phyloP scores from a whole-genome alignment of 2,329 filamentous ascomycete species.

The Calonectria fujianensis region DNA sequence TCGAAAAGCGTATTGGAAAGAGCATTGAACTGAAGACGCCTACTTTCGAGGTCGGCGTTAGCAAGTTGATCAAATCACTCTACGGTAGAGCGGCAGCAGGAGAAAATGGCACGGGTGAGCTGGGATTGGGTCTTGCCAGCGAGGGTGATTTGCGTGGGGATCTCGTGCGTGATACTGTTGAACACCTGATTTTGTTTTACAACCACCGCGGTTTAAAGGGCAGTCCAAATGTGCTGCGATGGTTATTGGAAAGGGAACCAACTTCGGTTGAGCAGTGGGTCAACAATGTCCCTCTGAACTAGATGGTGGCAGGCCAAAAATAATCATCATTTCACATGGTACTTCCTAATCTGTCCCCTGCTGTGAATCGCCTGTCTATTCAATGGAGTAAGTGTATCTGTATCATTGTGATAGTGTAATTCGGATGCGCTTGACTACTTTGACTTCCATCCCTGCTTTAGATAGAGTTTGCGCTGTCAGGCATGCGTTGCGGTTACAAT shows the following conservation, averaged over 20 bases:
- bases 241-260: not conserved
- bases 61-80: not conserved
- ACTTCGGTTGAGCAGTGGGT: constrained; percentile 1
- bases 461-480: too few species aligned
- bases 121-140: not conserved
- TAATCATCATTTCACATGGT: too few species aligned
- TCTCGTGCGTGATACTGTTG: not conserved
- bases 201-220: not conserved
- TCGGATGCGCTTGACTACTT: too few species aligned
- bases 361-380: too few species aligned
- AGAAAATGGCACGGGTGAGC: not conserved
- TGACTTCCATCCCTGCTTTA: too few species aligned
- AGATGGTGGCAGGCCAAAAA: not conserved
- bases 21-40: not conserved
- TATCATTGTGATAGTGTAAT: too few species aligned
- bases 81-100: not conserved
- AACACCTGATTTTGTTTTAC: not conserved
- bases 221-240: not conserved
- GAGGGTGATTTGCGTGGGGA: not conserved
- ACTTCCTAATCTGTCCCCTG: too few species aligned
- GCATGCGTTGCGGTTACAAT: too few species aligned
- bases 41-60: not conserved
- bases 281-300: not conserved
- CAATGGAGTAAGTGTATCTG: too few species aligned
- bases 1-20: not conserved